Percentiles rank a stretch among this genome's conserved stretches.
These are phyloP conservation scores for Pseudogymnoascus sp. DNA, from an alignment of 2,329 filamentous ascomycete species.

Conservation along the genomic window DNA sequence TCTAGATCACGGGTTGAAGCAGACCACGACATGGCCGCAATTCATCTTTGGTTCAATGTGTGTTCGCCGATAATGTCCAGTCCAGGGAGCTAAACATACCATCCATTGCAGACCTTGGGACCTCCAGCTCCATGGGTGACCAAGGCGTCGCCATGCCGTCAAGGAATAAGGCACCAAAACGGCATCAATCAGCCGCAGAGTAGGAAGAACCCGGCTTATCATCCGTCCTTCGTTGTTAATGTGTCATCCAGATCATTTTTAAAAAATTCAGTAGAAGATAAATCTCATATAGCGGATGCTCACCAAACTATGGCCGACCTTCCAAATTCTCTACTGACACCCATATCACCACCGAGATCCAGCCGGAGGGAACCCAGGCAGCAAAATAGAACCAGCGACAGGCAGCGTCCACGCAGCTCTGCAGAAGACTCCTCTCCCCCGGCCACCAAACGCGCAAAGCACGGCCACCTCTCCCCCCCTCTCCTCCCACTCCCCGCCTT, in stretches of 20 bases:
- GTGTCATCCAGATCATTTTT: not conserved
- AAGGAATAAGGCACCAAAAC: not conserved
- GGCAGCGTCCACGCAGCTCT: not conserved
- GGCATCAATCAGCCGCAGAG: not conserved
- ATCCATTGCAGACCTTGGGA: not conserved
- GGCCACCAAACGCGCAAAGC: not conserved
- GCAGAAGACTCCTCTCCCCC: not conserved
- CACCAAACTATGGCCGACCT: not conserved
- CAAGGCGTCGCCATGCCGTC: not conserved
- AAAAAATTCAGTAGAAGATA: not conserved
- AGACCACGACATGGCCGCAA: not conserved
- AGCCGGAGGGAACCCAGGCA: not conserved
- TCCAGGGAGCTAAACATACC: not conserved
- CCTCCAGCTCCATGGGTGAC: not conserved
- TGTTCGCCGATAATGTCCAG: not conserved
- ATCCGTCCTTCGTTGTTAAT: not conserved
- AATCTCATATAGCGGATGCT: not conserved
- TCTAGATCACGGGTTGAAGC: not conserved
- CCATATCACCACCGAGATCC: not conserved
- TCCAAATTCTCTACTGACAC: not conserved
- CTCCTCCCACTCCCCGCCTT: not conserved
- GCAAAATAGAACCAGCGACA: not conserved
- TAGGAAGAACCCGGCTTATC: not conserved
- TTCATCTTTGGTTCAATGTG: not conserved
- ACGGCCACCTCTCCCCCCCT: not conserved